phyloP scores from a whole-genome alignment of 331 rosid genomes.

The Prunus yedoensis region DNA sequence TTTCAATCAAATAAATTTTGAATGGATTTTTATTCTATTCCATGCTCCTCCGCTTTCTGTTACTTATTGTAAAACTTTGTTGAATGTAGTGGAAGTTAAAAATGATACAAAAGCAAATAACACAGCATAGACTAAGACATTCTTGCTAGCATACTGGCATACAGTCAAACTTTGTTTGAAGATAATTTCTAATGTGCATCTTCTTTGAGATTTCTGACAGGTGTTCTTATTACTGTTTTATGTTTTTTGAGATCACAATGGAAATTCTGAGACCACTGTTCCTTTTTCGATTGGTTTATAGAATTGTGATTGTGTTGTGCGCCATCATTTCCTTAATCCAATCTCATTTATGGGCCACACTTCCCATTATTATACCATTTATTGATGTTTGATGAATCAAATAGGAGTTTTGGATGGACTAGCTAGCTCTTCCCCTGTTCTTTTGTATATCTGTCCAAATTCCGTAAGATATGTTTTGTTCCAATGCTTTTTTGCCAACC shows the following conservation, averaged over 20 bases:
- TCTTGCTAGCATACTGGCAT: not conserved
- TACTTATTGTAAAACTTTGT: not conserved
- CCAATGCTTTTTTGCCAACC: not conserved
- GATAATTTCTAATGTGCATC: not conserved
- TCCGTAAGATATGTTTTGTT: not conserved
- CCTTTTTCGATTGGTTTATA: not conserved
- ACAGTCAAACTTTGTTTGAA: not conserved
- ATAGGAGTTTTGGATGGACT: not conserved
- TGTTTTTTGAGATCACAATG: not conserved
- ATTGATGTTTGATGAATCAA: not conserved
- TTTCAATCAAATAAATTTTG: not conserved
- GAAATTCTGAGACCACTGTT: not conserved
- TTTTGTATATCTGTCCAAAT: not conserved
- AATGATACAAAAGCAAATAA: not conserved
- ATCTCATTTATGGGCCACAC: not conserved
- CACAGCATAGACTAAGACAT: not conserved
- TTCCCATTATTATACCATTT: not conserved
- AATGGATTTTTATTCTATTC: not conserved
- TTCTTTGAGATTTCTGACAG: not conserved
- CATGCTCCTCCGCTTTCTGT: not conserved
- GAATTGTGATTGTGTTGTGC: not conserved
- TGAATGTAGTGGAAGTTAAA: not conserved
- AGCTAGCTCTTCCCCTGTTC: not conserved
- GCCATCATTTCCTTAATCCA: not conserved
- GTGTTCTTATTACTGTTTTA: not conserved